These are phyloP conservation scores for Ceratocystis colombiana DNA, from an alignment of 2,329 filamentous ascomycete species.

Conservation along the genomic window DNA sequence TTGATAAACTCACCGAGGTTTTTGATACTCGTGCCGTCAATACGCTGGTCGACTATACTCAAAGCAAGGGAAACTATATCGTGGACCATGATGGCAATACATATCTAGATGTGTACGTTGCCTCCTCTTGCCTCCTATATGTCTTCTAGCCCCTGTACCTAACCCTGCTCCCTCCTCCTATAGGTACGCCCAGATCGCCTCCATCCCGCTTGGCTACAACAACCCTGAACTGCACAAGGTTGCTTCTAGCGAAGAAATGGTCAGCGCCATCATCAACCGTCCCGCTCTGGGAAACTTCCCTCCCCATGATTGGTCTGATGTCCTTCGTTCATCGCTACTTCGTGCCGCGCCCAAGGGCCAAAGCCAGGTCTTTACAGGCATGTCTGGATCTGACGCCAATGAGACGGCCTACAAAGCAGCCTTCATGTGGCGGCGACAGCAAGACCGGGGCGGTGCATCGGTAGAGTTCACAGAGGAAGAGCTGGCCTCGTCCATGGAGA, in stretches of 20 bases:
- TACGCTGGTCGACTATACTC: slow-evolving; percentile 66
- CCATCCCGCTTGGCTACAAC: slow-evolving; percentile 75
- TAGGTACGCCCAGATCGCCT: slow-evolving; percentile 71
- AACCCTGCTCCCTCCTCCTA: not conserved
- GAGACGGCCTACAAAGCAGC: slow-evolving; percentile 79
- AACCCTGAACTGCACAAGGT: slow-evolving; percentile 58
- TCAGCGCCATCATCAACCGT: slow-evolving; percentile 63
- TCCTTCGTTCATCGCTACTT: slow-evolving; percentile 61
- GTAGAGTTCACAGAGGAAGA: slow-evolving; percentile 64
- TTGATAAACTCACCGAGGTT: slow-evolving; percentile 62
- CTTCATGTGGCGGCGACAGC: slow-evolving; percentile 69
- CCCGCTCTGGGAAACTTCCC: slow-evolving; percentile 75
- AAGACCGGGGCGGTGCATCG: slow-evolving; percentile 58
- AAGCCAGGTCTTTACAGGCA: slow-evolving; percentile 70
- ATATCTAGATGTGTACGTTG: slow-evolving; percentile 57
- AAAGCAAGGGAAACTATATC: slow-evolving; percentile 72
- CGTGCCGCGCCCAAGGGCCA: slow-evolving; percentile 63
- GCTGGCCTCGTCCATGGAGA: slow-evolving; percentile 56
- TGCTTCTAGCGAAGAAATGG: slow-evolving; percentile 61
- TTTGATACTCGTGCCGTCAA: slow-evolving; percentile 82
- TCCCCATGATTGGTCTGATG: slow-evolving; percentile 60
- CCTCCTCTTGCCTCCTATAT: not conserved
- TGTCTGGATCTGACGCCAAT: slow-evolving; percentile 72
- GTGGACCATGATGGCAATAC: slow-evolving; percentile 61
- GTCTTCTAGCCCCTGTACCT: not conserved